Base-by-base conservation (phyloP, 2,329 filamentous ascomycete genomes). In the Exophiala spinifera region DNA sequence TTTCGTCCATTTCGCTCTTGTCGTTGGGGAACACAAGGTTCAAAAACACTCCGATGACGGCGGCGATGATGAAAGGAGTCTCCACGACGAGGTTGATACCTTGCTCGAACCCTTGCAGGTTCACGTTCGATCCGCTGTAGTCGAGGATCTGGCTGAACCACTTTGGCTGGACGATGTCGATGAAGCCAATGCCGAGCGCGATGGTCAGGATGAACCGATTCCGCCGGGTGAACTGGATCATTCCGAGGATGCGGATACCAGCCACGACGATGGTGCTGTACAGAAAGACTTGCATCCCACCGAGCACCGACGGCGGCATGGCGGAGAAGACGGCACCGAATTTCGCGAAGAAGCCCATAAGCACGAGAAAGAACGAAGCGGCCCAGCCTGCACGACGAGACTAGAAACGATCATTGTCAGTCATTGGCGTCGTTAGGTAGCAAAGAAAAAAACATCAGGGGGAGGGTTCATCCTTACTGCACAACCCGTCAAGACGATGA, bases 331-430 rank as follows among this genome's bases (percentile, higher is more conserved):
- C 80, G 1, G 89, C 89, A 0, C 88, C 88, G 63, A 92, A 91
- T 70, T 94, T 94, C 62, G 87, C 83, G 63, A 92, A 90, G 57
- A 94, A 75, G 14, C 89, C 89, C 83, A 91, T 90, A 61, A 94
- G 69, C 57, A 94, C 72, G 10, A 94, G 79, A 75, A 91, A 91
- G 64, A 87, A 77, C 68, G 82, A 90, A 66, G 85, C 87, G 46
- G 85, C 87, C 68, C 90, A 91, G 3, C 89, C 89, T 4, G 88
- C 89, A 44, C 84, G 87, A 50, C 89, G 82, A 69, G 90, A 92
- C 65, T 67, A 43, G n/a, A 46, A 6, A 43, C 59, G 28, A 56
- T 14, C 31, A 21, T 23, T 14, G 51, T 55, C 25, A 49, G 46
- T 31, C 49, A 37, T 36, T 8, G 28, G 28, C 11, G 28, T n/a